Conservation (phyloP, 2,329 filamentous ascomycete genomes). For the Alternaria postmessia region DNA sequence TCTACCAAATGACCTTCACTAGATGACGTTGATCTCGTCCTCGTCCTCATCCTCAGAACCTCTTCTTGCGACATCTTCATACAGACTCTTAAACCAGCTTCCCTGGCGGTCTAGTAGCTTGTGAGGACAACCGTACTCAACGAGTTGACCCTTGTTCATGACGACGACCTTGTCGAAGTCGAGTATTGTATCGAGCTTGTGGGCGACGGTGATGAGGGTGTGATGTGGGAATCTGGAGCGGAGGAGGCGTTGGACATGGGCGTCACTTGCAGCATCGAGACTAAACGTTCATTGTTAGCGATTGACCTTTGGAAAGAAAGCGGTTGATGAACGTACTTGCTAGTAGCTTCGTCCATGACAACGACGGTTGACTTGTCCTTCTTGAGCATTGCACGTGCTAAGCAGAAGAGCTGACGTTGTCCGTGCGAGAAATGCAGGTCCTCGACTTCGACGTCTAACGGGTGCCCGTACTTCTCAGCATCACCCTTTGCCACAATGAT, state of each 20-base stretch:
- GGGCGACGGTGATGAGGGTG: slow-evolving; percentile 67
- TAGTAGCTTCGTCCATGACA: slow-evolving; percentile 47
- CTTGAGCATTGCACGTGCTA: slow-evolving; percentile 65
- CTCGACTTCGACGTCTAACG: slow-evolving; percentile 42
- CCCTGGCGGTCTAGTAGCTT: slow-evolving; percentile 39
- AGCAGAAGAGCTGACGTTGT: slow-evolving; percentile 70
- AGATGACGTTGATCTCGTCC: not conserved
- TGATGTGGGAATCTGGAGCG: slow-evolving; percentile 62
- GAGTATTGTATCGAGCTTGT: slow-evolving; percentile 64
- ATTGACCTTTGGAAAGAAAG: not conserved
- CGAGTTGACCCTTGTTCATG: slow-evolving; percentile 59
- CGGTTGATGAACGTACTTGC: slow-evolving; percentile 32
- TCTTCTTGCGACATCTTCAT: slow-evolving; percentile 29
- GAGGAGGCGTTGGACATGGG: slow-evolving; percentile 65
- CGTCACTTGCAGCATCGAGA: slow-evolving; percentile 66
- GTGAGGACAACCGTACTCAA: slow-evolving; percentile 53
- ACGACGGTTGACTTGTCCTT: slow-evolving; percentile 36
- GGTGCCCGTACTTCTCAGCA: slow-evolving; percentile 42
- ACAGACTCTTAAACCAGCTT: slow-evolving; percentile 44
- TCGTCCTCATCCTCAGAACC: slow-evolving; percentile 4
- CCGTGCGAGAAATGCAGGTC: slow-evolving; percentile 54
- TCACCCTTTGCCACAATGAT: slow-evolving; percentile 47
- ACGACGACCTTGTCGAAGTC: slow-evolving; percentile 63
- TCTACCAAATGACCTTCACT: not conserved
- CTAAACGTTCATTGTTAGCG: slow-evolving; percentile 41